A percentile compares a stretch with the other conserved stretches of the same genome.
Evolutionary conservation across 2,329 filamentous ascomycete genomes (phyloP).

Genomic region (Colletotrichum karsti): DNA sequence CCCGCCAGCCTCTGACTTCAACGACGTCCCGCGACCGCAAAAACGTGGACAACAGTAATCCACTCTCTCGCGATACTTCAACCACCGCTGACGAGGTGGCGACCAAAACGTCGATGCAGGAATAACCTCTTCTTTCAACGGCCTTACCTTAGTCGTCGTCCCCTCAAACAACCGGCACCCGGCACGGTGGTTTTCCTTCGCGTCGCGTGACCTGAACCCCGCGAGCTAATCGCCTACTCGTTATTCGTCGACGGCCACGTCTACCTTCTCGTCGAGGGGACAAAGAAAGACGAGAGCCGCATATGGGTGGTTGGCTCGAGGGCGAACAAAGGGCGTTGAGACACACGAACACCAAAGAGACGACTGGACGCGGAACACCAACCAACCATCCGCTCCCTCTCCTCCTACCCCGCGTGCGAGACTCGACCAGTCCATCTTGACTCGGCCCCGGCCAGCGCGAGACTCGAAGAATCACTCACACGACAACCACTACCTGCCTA

Average conservation of each 20-base stretch:
- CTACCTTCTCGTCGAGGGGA: too few relatives aligned
- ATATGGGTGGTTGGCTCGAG: too few relatives aligned
- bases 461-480: neutral
- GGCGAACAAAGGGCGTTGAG: too few relatives aligned
- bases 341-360: too few relatives aligned
- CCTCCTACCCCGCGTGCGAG: neutral
- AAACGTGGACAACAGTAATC: too few relatives aligned
- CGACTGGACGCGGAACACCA: too few relatives aligned
- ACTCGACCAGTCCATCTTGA: neutral
- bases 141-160: neutral
- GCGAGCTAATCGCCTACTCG: neutral
- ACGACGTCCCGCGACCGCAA: too few relatives aligned
- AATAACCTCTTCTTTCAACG: neutral
- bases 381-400: neutral
- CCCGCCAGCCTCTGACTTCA: too few relatives aligned
- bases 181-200: neutral
- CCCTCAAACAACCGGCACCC: neutral
- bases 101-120: neutral
- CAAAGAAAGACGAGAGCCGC: too few relatives aligned
- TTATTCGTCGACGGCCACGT: neutral
- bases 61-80: neutral
- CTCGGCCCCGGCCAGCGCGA: conserved; percentile 1
- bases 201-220: neutral
- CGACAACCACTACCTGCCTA: neutral
- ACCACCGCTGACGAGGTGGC: neutral